These are phyloP conservation scores for Podospora pseudocomata DNA, from an alignment of 495 filamentous ascomycete genomes.

Conservation along the genomic window DNA sequence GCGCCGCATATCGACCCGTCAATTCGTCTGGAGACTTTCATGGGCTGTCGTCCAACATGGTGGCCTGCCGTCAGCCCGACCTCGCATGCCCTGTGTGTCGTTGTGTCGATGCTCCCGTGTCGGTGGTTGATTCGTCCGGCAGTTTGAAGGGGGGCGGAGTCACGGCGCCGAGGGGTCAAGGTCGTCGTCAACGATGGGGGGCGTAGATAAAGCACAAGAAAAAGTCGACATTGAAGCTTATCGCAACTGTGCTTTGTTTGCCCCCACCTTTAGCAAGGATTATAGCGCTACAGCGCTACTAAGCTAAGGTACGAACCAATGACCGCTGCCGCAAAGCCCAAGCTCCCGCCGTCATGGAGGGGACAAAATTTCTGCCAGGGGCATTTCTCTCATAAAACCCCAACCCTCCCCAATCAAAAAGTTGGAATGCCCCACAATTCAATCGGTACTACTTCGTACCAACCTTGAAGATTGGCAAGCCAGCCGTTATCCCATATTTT, in stretches of 20 bases:
- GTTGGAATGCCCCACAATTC: background rate
- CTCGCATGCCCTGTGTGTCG: constrained; percentile 24
- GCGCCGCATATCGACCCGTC: constrained; percentile 52
- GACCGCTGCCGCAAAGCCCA: background rate
- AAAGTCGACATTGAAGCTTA: constrained; percentile 19
- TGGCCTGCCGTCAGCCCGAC: constrained; percentile 42
- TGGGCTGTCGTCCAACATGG: constrained; percentile 49
- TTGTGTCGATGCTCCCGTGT: background rate
- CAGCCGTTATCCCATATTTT: background rate
- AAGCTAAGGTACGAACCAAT: background rate
- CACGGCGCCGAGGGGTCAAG: background rate
- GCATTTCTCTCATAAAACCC: background rate
- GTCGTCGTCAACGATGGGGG: background rate
- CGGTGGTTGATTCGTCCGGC: background rate
- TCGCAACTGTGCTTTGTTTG: constrained; percentile 10
- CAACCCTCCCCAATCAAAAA: background rate
- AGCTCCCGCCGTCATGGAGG: constrained; percentile 9
- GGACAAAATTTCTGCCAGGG: constrained; percentile 20
- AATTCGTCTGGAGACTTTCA: constrained; percentile 51
- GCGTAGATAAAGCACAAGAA: constrained; percentile 8
- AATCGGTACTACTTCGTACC: background rate
- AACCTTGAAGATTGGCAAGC: background rate
- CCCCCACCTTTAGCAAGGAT: background rate
- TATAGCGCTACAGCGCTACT: background rate
- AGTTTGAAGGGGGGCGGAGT: background rate